Base-by-base conservation (phyloP, 106 monocot species). In the Platanthera zijinensis region DNA sequence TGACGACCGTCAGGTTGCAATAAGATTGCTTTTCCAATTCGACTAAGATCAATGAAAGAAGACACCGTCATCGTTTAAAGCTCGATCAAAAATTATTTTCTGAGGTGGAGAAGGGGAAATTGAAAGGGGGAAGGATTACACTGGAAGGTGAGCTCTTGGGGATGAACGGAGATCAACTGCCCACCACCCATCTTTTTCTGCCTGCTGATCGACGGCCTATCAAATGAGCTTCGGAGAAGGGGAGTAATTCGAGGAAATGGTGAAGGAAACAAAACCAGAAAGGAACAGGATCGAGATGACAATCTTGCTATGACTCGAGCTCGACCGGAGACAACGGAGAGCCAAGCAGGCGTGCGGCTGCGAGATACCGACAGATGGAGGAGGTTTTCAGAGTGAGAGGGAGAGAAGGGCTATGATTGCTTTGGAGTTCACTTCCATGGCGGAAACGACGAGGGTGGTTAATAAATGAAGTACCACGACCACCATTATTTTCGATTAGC, bases 1-100 rank as follows among this genome's bases (percentile, higher is more conserved):
- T 96, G 69, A 89, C 83, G 12, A 96, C 84, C 84, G 90, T 96
- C 57, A 96, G 80, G 74, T 90, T 87, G 81, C 95, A 92, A 70
- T 80, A 87, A 48, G 82, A 84, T 15, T 86, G 78, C 79, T 89
- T 96, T 8, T 89, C 92, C 21, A 90, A 78, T 88, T 90, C 95
- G 75, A 90, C 95, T 96, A 76, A 69, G 30, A 72, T 79, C 80
- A 83, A 48, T 61, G 77, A 51, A 51, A 75, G 75, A 53, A 4
- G 13, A 69, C 30, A 3, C 32, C 32, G 32, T 22, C 5, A 30
- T 50, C 53, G 25, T 51, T 10, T 48, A 51, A 57, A 25, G 0
- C 4, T 39, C 9, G 32, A 78, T 63, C 18, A 70, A 48, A n/a
- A 22, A 48, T 70, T 10, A 39, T 39, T 39, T 39, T 39, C 39